These are phyloP conservation scores for Cryoendolithus antarcticus DNA, from an alignment of 2,329 filamentous ascomycete genomes.

Conservation along the genomic window DNA sequence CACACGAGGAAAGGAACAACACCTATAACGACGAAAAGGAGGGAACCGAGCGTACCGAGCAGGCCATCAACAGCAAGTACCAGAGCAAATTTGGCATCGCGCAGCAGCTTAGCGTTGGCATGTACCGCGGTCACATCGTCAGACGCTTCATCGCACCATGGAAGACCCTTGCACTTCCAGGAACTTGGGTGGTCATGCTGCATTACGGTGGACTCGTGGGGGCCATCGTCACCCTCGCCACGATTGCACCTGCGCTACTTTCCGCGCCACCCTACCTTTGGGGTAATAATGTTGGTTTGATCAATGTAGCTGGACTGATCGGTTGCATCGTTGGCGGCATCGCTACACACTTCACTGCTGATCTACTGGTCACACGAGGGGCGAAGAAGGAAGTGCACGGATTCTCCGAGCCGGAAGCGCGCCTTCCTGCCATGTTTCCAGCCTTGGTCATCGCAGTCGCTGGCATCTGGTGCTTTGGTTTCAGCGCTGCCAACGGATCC, in stretches of 20 bases:
- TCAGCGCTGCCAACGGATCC: slow-evolving; percentile 27
- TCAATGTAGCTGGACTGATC: slow-evolving; percentile 28
- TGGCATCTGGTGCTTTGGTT: slow-evolving; percentile 29
- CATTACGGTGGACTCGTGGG: slow-evolving; percentile 33
- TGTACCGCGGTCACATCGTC: slow-evolving; percentile 23
- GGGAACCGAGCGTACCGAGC: slow-evolving; percentile 12
- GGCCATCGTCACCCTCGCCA: slow-evolving; percentile 27
- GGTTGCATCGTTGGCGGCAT: slow-evolving; percentile 25
- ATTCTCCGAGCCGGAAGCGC: slow-evolving; percentile 28
- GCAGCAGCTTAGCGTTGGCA: slow-evolving; percentile 24
- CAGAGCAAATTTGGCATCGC: slow-evolving; percentile 22
- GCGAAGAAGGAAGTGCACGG: slow-evolving; percentile 26
- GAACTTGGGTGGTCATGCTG: slow-evolving; percentile 29
- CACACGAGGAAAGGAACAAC: slow-evolving; percentile 6
- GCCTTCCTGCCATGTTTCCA: slow-evolving; percentile 28
- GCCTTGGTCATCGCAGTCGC: slow-evolving; percentile 25
- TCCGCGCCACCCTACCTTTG: slow-evolving; percentile 29
- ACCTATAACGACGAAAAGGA: slow-evolving; percentile 12
- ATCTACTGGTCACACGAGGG: slow-evolving; percentile 25
- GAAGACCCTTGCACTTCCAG: slow-evolving; percentile 26
- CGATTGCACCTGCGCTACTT: slow-evolving; percentile 26
- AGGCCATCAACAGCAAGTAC: slow-evolving; percentile 3
- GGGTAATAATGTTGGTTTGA: slow-evolving; percentile 27
- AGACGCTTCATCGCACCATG: slow-evolving; percentile 27
- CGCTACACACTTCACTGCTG: slow-evolving; percentile 27